Evolutionary conservation across 495 filamentous ascomycete genomes (phyloP), one percentile per base, ranked within the genome.

Genomic region (Jackrogersella multiformis): DNA sequence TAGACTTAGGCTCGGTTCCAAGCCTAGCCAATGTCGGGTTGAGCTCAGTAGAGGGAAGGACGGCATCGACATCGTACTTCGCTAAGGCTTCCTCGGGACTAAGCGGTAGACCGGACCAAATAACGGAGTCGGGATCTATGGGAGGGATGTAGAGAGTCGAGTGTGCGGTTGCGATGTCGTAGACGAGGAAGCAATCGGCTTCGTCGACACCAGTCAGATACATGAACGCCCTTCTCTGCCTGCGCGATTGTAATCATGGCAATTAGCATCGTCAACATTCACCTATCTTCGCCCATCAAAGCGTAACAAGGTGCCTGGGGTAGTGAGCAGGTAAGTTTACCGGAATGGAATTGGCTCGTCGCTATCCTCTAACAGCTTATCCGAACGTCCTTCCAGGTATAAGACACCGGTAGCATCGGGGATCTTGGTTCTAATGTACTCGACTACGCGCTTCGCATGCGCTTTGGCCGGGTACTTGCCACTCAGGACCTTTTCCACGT

Each of bases 401-500:
- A 99, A 84, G 4, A 89, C 79, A 15, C 90, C 89, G 15, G 78
- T 85, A 32, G 81, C 81, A 67, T 84, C 79, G 45, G 87, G 85
- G 20, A 85, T 76, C 69, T 86, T 86, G 45, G 80, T 75, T 59
- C 79, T 82, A 60, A 98, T 89, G 70, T 87, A 88, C 55, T 92
- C 86, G 13, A 86, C 89, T n/a, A 97, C 93, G 68, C 87, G 87
- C 66, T 87, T 84, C 38, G 90, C 91, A 77, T 99, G 95, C 20
- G 84, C 84, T 78, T 97, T 98, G 39, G 92, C 96, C n/a, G 95
- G 96, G 76, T 99, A 99, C 78, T 97, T 97, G 46, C 87, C 89
- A 64, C 81, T 68, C 21, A 84, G 71, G 42, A 82, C 74, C 5
- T 69, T 75, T 56, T 79, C 76, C 56, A 75, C 73, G 23, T 75